phyloP scores from a whole-genome alignment of 495 filamentous ascomycete species.

The Penicillium silybi region DNA sequence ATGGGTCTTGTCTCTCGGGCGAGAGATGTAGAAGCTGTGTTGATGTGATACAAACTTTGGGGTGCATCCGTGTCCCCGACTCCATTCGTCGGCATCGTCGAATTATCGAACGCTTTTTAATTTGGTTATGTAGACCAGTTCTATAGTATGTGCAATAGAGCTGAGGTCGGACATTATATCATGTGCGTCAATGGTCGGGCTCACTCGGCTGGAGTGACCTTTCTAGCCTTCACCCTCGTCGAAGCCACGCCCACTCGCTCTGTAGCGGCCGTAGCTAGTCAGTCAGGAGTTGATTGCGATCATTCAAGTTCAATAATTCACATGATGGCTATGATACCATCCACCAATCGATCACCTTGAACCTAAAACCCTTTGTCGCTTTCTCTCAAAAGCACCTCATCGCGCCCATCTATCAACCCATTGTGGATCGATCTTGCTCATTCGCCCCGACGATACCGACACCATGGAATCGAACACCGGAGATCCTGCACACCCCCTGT shows the following conservation, averaged over 20 bases:
- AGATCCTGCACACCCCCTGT: conserved; percentile 1
- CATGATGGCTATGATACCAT: neutral
- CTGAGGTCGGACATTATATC: neutral
- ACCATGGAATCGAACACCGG: neutral
- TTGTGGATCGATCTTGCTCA: conserved; percentile 11
- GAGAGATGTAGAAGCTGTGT: conserved; percentile 11
- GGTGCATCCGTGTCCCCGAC: neutral
- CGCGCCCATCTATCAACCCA: conserved; percentile 22
- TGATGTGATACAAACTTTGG: neutral
- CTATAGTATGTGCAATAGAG: neutral
- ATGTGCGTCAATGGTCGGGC: neutral
- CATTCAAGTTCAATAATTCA: too few relatives aligned
- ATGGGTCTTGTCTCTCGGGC: conserved; percentile 13
- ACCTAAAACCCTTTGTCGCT: conserved; percentile 4
- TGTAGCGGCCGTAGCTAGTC: neutral
- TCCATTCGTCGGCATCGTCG: neutral
- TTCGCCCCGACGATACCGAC: conserved; percentile 1
- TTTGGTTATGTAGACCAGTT: neutral
- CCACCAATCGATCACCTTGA: neutral
- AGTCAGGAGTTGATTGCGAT: too few relatives aligned
- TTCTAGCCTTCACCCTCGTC: neutral
- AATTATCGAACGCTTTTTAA: neutral
- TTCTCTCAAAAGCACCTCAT: conserved; percentile 27
- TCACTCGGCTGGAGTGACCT: neutral
- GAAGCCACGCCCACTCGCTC: neutral